Evolutionary conservation across 306 rosid genomes (phyloP).

Genomic region (Vicia villosa): DNA sequence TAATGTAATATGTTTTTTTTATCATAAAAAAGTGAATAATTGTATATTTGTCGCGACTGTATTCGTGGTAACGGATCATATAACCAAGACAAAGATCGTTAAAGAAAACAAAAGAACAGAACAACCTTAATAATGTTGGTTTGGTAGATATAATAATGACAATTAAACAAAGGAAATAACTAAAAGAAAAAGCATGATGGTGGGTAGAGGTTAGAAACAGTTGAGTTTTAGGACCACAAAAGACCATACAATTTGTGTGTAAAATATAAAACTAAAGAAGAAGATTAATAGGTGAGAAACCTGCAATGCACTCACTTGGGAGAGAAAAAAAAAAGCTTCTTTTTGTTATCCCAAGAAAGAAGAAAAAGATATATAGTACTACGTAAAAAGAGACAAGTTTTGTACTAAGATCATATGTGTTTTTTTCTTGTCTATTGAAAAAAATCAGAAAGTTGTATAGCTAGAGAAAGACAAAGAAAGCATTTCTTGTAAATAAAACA

Average conservation of each 20-base stretch:
- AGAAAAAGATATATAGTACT: conserved; percentile 75
- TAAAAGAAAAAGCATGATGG: conserved; percentile 44
- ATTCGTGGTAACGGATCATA: no score
- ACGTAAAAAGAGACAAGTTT: conserved; percentile 45
- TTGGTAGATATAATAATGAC: conserved; percentile 51
- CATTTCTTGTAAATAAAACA: no score
- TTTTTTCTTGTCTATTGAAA: conserved; percentile 16
- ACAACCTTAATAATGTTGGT: conserved; percentile 33
- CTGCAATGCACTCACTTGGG: conserved; percentile 56
- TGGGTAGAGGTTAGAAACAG: conserved; percentile 38
- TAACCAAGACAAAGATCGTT: background rate
- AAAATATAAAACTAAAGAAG: conserved; percentile 28
- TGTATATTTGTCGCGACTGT: no score
- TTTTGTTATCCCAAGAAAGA: conserved; percentile 76
- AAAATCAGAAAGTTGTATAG: background rate
- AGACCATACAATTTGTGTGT: conserved; percentile 58
- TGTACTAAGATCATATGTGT: conserved; percentile 33
- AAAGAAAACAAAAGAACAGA: background rate
- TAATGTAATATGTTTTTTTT: no score
- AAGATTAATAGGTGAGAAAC: conserved; percentile 39
- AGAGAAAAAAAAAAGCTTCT: conserved; percentile 44
- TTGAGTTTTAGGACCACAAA: conserved; percentile 65
- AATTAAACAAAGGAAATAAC: conserved; percentile 43
- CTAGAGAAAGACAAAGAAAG: conserved; percentile 54
- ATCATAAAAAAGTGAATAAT: no score